Conservation (phyloP, 2,329 filamentous ascomycete genomes). For the Fusarium sp. region DNA sequence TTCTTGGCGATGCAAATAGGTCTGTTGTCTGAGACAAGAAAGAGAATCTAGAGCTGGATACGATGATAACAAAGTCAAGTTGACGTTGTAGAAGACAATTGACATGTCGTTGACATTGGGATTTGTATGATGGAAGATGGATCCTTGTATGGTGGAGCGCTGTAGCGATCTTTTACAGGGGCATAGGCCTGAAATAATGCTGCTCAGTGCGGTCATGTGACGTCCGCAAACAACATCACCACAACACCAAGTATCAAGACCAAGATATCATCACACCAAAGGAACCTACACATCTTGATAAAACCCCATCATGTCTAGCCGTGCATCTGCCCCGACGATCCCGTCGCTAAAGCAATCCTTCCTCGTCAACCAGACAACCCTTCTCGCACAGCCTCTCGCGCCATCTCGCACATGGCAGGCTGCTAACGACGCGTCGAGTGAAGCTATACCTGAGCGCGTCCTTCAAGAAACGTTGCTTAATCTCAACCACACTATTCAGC, state of each 20-base stretch:
- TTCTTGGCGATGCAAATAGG: not conserved
- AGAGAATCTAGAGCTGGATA: not conserved
- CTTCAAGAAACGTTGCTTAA: constrained; percentile 65
- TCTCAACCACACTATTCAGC: constrained; percentile 68
- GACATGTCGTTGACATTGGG: not conserved
- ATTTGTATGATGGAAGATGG: not conserved
- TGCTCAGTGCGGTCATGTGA: not conserved
- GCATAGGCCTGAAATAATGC: not conserved
- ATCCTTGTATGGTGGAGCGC: not conserved
- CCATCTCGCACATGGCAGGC: constrained; percentile 63
- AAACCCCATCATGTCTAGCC: constrained; percentile 12
- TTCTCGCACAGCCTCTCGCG: constrained; percentile 65
- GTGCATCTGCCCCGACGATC: constrained; percentile 58
- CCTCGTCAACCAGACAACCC: constrained; percentile 66
- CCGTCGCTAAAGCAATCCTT: constrained; percentile 70
- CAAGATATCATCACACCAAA: not conserved
- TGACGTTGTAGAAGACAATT: not conserved
- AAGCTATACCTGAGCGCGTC: constrained; percentile 55
- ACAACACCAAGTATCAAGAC: not conserved
- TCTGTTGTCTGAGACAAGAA: not conserved
- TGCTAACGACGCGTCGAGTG: constrained; percentile 54
- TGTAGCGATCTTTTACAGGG: not conserved
- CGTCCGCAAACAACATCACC: constrained; percentile 11
- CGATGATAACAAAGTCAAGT: not conserved
- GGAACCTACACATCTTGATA: not conserved